Conservation (phyloP, 176 grass and related monocot species). For the Bonia amplexicaulis region DNA sequence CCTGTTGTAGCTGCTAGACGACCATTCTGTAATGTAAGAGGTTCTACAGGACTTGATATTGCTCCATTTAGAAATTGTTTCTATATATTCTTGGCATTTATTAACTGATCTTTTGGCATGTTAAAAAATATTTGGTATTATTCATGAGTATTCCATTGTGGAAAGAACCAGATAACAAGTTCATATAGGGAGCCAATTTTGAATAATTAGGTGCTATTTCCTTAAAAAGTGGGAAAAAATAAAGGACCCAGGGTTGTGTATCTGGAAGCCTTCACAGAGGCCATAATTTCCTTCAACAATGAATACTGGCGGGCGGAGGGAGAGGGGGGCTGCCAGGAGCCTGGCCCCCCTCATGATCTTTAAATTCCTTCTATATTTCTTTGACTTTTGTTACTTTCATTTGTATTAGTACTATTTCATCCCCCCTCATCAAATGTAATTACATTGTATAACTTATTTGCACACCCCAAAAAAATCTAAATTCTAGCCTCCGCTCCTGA, state of each 20-base stretch:
- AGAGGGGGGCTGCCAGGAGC: too few relatives aligned
- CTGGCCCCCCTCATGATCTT: too few relatives aligned
- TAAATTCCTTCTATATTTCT: too few relatives aligned
- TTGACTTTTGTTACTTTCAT: too few relatives aligned
- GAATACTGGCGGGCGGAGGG: not conserved
- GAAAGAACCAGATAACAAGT: not conserved
- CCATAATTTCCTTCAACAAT: not conserved
- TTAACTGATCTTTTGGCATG: not conserved
- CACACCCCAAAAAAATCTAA: too few relatives aligned
- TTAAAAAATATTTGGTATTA: not conserved
- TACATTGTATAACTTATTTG: too few relatives aligned
- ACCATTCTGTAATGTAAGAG: conserved; percentile 78
- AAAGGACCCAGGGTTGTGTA: not conserved
- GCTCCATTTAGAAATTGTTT: not conserved
- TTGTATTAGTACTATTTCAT: too few relatives aligned
- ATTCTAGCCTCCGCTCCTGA: too few relatives aligned
- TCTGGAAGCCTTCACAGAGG: not conserved
- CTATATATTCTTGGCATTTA: not conserved
- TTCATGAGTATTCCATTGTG: not conserved
- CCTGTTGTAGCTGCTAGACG: conserved; percentile 71
- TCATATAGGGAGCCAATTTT: not conserved
- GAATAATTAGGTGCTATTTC: not conserved
- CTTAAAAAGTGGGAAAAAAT: not conserved
- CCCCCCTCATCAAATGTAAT: too few relatives aligned
- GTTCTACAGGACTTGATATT: not conserved